Percentiles rank a stretch among this genome's conserved stretches.
phyloP scores from a whole-genome alignment of 805 yeast species.

The Kodamaea nitidulidarum region DNA sequence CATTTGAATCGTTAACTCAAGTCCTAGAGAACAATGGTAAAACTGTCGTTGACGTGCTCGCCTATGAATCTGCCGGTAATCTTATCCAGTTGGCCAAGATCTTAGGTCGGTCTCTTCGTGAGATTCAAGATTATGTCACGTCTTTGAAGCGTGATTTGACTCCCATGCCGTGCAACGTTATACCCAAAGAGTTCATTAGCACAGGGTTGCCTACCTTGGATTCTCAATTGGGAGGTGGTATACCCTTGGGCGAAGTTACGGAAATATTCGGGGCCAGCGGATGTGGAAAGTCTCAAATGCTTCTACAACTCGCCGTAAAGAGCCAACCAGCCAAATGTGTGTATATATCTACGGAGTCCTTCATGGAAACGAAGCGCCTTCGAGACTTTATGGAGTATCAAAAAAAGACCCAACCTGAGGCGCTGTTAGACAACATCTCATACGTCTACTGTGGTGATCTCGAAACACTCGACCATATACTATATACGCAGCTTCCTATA shows the following conservation, averaged over 20 bases:
- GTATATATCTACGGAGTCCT: conserved; percentile 77
- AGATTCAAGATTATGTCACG: conserved; percentile 21
- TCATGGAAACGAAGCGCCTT: conserved; percentile 62
- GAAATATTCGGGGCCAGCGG: conserved; percentile 85
- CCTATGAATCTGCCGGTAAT: conserved; percentile 12
- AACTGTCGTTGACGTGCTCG: conserved; percentile 23
- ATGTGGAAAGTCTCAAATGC: conserved; percentile 79
- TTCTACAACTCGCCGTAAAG: conserved; percentile 60
- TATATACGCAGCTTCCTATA: conserved; percentile 63
- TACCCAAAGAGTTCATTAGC: conserved; percentile 5
- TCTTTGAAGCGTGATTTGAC: conserved; percentile 10
- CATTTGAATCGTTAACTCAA: conserved; percentile 15
- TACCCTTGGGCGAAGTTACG: conserved; percentile 33
- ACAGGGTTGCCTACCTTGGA: conserved; percentile 29
- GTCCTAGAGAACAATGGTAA: conserved; percentile 22
- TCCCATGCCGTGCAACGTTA: neutral
- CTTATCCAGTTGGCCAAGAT: conserved; percentile 18
- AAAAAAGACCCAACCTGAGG: conserved; percentile 6
- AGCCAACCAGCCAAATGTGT: conserved; percentile 47
- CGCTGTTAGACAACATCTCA: conserved; percentile 36
- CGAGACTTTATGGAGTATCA: conserved; percentile 18
- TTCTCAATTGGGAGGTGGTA: conserved; percentile 27
- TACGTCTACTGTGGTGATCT: conserved; percentile 62
- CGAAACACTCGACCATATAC: conserved; percentile 69
- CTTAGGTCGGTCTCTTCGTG: conserved; percentile 24